A percentile compares a stretch with the other conserved stretches of the same genome.
Evolutionary conservation across 2,329 filamentous ascomycete species (phyloP).

Genomic region (Eutypella sp.): DNA sequence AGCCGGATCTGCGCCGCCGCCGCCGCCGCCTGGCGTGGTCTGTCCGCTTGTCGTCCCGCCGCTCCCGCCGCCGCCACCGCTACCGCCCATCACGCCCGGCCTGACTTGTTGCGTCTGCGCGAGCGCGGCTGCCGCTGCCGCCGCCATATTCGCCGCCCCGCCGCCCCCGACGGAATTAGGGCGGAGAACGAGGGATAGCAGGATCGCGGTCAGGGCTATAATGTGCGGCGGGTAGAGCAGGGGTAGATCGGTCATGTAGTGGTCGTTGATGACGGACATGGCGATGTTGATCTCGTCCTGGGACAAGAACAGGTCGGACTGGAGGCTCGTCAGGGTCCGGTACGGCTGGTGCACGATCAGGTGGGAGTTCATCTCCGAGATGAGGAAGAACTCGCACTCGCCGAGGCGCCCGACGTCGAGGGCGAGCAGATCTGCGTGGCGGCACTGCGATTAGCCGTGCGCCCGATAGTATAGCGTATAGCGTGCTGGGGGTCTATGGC

Average conservation of each 20-base stretch:
- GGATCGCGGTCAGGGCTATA: constrained; percentile 79
- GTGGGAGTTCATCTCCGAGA: constrained; percentile 85
- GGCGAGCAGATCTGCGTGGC: constrained; percentile 55
- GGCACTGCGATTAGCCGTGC: constrained; percentile 10
- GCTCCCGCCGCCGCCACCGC: constrained; percentile 14
- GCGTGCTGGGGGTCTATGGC: too few relatives aligned
- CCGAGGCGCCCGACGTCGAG: constrained; percentile 80
- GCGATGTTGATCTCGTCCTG: constrained; percentile 74
- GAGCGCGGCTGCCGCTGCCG: constrained; percentile 43
- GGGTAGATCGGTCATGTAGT: constrained; percentile 87
- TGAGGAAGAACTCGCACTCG: constrained; percentile 90
- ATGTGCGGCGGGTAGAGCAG: constrained; percentile 81
- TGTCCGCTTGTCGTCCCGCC: constrained; percentile 16
- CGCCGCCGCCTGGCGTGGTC: constrained; percentile 18
- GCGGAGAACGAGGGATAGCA: constrained; percentile 77
- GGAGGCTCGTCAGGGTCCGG: constrained; percentile 69
- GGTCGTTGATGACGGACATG: constrained; percentile 83
- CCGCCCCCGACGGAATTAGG: constrained; percentile 37
- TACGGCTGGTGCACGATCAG: constrained; percentile 90
- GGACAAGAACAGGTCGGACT: constrained; percentile 64
- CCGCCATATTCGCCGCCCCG: constrained; percentile 40
- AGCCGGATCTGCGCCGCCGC: too few relatives aligned
- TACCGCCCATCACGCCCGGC: constrained; percentile 7
- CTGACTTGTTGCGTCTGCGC: constrained; percentile 40
- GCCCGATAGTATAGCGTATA: too few relatives aligned